These are phyloP conservation scores for Endocalyx cinctus DNA, from an alignment of 2,329 filamentous ascomycete genomes.

Conservation along the genomic window DNA sequence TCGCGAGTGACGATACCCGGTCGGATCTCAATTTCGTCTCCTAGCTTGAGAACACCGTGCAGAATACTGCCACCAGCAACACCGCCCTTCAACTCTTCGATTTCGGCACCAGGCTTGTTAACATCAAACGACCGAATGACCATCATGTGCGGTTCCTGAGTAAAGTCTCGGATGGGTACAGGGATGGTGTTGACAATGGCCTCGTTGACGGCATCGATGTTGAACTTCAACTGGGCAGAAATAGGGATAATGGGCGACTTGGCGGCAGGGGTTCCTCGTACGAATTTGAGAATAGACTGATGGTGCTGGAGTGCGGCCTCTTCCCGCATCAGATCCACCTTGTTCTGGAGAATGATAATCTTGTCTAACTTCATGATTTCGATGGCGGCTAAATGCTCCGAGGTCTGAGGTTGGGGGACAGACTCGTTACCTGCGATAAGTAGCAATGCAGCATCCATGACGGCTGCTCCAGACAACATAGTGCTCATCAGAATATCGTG, in stretches of 20 bases:
- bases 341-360: slow-evolving; percentile 99
- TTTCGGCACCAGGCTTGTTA: slow-evolving; percentile 98
- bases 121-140: slow-evolving; percentile 99
- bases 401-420: slow-evolving; percentile 96
- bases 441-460: slow-evolving; percentile 97
- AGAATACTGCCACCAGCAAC: slow-evolving; percentile 96
- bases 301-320: slow-evolving; percentile 91
- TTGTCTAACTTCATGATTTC: slow-evolving; percentile 99
- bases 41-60: slow-evolving; percentile 93
- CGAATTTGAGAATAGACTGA: slow-evolving; percentile 97
- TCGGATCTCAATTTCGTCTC: slow-evolving; percentile 96
- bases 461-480: slow-evolving; percentile 97
- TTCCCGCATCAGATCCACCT: slow-evolving; percentile 97
- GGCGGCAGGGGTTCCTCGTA: slow-evolving; percentile 92
- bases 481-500: slow-evolving; percentile 99
- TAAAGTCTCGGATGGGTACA: slow-evolving; percentile 86
- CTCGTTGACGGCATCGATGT: slow-evolving; percentile 97
- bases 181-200: slow-evolving; percentile 93
- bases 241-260: slow-evolving; percentile 95
- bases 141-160: slow-evolving; percentile 93
- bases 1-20: slow-evolving; percentile 98
- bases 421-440: slow-evolving; percentile 98
- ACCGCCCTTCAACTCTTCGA: slow-evolving; percentile 96
- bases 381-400: slow-evolving; percentile 96
- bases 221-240: slow-evolving; percentile 97